Evolutionary conservation across 768 basidiomycete species (phyloP), one percentile per base, ranked within the genome.

Genomic region (Lenzites betulinus): DNA sequence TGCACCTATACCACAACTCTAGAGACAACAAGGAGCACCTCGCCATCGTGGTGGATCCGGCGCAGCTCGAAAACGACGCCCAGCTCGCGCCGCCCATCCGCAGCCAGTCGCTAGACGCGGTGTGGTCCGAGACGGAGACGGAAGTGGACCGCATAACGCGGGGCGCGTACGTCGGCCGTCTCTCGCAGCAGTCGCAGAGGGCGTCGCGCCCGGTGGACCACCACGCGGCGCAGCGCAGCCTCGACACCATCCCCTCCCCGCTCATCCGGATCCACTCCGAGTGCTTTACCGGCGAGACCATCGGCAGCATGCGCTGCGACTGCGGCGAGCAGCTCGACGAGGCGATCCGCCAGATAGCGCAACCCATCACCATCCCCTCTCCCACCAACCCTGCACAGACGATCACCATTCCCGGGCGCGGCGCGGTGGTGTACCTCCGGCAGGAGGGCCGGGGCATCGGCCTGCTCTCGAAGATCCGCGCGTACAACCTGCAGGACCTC

Each of bases 381-480:
- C 58, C 69, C 1, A 28, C 64, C 3, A 66, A 75, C 53, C 64
- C 73, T 39, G 66, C 71, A 18, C 66, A 59, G 38, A 62, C 66
- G 9, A 60, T 76, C n/a, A 75, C 71, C 1, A 84, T 93, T 28
- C 90, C 91, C 0, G 93, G 93, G 7, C 87, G 95, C 7, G 97
- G 97, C 18, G 95, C 89, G 3, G 89, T 98, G 63, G 81, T 98
- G 55, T 99, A 99, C 75, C 83, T 99, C 59, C 89, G 96, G 15
- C 97, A 99, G 73, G 97, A 99, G 73, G 97, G 97, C 33, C 88
- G 97, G 20, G 97, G 97, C 13, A 99, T 99, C 67, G 97, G 97
- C 0, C 79, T 99, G 2, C 77, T 98, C 38, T 95, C 94, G 51
- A 99, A 99, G 75, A 92, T 99, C 59, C 85, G 91, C 35, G 97